Percentiles rank a stretch among this genome's conserved stretches.
Evolutionary conservation across 108 stramenopile genomes (phyloP).

Genomic region (Phaeodactylum tricornutum): DNA sequence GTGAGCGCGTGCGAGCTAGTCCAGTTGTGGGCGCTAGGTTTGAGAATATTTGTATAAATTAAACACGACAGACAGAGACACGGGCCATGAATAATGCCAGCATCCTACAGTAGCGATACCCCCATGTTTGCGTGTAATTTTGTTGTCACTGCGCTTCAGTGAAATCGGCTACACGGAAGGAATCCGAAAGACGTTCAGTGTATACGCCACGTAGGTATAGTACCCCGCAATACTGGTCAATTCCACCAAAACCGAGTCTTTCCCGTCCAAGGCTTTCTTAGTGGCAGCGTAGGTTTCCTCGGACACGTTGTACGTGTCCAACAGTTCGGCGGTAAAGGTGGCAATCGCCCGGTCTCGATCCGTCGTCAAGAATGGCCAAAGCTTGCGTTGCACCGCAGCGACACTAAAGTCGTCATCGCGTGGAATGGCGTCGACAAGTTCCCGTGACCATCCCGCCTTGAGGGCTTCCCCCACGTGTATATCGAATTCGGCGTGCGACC

Average conservation of each 20-base stretch:
- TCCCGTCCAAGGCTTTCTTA: constrained; percentile 28
- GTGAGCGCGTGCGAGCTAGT: too few species aligned
- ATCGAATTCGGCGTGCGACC: constrained; percentile 60
- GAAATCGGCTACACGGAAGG: constrained; percentile 42
- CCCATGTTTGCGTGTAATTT: too few species aligned
- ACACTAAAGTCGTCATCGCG: constrained; percentile 44
- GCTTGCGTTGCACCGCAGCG: constrained; percentile 21
- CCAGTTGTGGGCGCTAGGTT: too few species aligned
- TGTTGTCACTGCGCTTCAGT: constrained; percentile 2
- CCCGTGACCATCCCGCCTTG: constrained; percentile 42
- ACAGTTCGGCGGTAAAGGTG: constrained; percentile 52
- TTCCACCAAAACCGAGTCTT: constrained; percentile 60
- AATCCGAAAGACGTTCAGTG: constrained; percentile 69
- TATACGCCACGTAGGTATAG: constrained; percentile 68
- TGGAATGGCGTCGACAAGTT: constrained; percentile 49
- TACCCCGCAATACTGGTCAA: constrained; percentile 77
- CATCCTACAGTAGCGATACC: not conserved
- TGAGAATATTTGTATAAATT: not conserved
- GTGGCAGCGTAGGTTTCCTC: constrained; percentile 61
- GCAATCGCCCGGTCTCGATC: constrained; percentile 54
- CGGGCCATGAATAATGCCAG: not conserved
- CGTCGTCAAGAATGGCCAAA: constrained; percentile 42
- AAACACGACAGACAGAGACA: not conserved
- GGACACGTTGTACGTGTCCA: constrained; percentile 57
- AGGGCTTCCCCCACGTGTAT: constrained; percentile 68